Conservation (phyloP, 495 filamentous ascomycete genomes). For the Aspergillus biplanus region DNA sequence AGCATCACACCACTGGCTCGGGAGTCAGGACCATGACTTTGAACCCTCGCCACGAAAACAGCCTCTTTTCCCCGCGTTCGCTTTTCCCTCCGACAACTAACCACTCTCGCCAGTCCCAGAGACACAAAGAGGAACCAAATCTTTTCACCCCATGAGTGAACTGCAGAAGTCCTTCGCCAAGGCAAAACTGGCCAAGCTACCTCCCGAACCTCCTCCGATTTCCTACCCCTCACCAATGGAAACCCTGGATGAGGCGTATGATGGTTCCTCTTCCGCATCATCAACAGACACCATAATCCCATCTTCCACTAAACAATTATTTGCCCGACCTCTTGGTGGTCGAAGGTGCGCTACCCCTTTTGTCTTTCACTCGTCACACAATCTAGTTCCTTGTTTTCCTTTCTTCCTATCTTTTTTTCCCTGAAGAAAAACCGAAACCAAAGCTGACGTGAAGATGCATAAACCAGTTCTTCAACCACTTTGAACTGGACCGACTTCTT, state of each 20-base stretch:
- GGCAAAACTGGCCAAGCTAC: constrained; percentile 69
- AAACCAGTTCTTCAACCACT: constrained; percentile 38
- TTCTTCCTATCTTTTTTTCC: background rate
- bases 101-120: background rate
- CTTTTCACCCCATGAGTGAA: constrained; percentile 69
- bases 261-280: constrained; percentile 79
- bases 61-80: too few relatives aligned
- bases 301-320: constrained; percentile 71
- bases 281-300: constrained; percentile 90
- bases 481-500: constrained; percentile 91
- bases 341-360: constrained; percentile 52
- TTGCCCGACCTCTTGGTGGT: constrained; percentile 58
- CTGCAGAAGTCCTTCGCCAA: constrained; percentile 84
- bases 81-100: background rate
- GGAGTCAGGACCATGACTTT: background rate
- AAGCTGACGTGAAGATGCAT: constrained; percentile 19
- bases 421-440: background rate
- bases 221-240: constrained; percentile 25
- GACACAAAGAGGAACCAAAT: background rate
- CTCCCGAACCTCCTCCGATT: constrained; percentile 56
- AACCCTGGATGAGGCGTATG: constrained; percentile 56
- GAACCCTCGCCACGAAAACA: background rate
- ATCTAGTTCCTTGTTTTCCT: background rate
- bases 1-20: background rate
- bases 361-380: constrained; percentile 5